Percentiles rank a stretch among this genome's conserved stretches.
Conservation (phyloP, 257 asterid species). For the Scutellaria minor region DNA sequence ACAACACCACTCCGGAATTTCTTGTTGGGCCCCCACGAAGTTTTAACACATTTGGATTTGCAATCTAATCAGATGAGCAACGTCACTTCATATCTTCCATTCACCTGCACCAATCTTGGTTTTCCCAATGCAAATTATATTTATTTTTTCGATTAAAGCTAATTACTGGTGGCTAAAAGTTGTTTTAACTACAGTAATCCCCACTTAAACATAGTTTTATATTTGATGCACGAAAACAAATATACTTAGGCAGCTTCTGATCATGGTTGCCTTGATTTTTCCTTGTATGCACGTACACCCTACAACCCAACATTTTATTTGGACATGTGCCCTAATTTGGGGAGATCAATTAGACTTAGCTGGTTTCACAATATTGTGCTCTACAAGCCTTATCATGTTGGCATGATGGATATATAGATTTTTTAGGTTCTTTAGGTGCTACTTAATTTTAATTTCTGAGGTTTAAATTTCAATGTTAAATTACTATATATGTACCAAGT, state of each 20-base stretch:
- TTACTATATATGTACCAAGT: no score
- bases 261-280: constrained; percentile 17
- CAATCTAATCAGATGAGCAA: no score
- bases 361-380: constrained; percentile 3
- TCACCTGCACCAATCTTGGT: constrained; percentile 22
- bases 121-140: constrained; percentile 23
- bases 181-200: constrained; percentile 34
- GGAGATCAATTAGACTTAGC: constrained; percentile 19
- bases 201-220: constrained; percentile 34
- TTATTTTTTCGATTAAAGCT: not conserved
- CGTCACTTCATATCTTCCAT: not conserved
- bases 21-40: constrained; percentile 31
- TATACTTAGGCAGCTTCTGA: constrained; percentile 1
- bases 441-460: no score
- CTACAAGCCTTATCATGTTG: not conserved
- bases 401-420: not conserved
- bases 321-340: constrained; percentile 31
- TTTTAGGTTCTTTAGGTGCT: not conserved
- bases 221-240: constrained; percentile 14
- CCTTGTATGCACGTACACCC: constrained; percentile 14
- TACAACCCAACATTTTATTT: constrained; percentile 29
- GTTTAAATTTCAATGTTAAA: no score
- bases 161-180: constrained; percentile 1
- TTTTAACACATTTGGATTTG: constrained; percentile 28
- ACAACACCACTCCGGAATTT: constrained; percentile 59